Base-by-base conservation (phyloP, 345 rosid species). In the Xanthoceras sorbifolium region DNA sequence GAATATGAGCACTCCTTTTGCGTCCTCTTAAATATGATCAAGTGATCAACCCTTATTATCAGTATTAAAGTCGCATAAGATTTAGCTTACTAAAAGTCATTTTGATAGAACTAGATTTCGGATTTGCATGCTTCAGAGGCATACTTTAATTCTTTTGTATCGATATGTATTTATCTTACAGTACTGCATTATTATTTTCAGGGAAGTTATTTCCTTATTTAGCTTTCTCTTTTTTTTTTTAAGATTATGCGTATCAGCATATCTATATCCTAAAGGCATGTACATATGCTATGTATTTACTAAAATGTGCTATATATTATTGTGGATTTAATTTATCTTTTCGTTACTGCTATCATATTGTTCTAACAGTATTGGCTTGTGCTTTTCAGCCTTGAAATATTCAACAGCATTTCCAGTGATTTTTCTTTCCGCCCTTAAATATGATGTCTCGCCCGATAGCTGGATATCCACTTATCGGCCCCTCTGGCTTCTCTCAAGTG, bases 331-430 rank as follows among this genome's bases (percentile, higher is more conserved):
- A 64, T 71, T 55, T 32, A 46, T 57, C 36, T 15, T 62, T 74
- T 62, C 42, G 25, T 60, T 34, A 46, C 66, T 36, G 75, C 71
- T 67, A 10, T 62, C 28, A 1, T 74, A 4, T 55, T 62, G 32
- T 48, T 55, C 6, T 80, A 77, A 84, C 82, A 20, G 62, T 29
- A 69, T 61, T 78, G 81, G 48, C 73, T 38, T 80, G 12, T 85
- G 78, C 74, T 81, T 86, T 84, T 83, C 97, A 96, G 99, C 98
- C 72, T 87, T 93, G 67, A 92, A 96, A 86, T 96, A 93, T 86
- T 93, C 98, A 52, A 96, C 98, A 7, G 94, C 99, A 50, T 91
- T 96, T 73, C 98, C 99, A 4, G 98, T 96, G 85, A 93, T 96
- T 80, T 93, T 90, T 84, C 92, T 93, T 34, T 93, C 99, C 31